A percentile compares a stretch with the other conserved stretches of the same genome.
phyloP scores from a whole-genome alignment of 345 rosid genomes.

The Arabis alpina region DNA sequence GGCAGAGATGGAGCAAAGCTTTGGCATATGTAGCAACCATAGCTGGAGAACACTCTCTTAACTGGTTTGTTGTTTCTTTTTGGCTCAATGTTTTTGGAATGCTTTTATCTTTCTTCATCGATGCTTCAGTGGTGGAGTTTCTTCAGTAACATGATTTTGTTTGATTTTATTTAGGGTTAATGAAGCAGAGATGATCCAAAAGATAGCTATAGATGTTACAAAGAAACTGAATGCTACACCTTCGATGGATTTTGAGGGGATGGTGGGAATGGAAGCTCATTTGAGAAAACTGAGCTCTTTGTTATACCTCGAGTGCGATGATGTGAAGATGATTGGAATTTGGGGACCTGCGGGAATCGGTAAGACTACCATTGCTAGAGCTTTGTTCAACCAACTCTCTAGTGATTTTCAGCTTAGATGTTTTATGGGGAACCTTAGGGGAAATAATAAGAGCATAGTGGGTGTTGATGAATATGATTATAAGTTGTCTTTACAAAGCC shows the following conservation, averaged over 20 bases:
- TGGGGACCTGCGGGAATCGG: slow-evolving; percentile 18
- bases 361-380: slow-evolving; percentile 6
- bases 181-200: neutral
- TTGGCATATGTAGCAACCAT: too few species aligned
- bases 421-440: neutral
- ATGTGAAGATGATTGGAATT: slow-evolving; percentile 20
- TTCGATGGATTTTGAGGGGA: neutral
- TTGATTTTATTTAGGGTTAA: neutral
- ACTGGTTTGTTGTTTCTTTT: too few species aligned
- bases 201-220: neutral
- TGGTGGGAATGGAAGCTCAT: slow-evolving; percentile 18
- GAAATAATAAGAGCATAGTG: too few species aligned
- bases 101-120: too few species aligned
- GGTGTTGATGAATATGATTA: too few species aligned
- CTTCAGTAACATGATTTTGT: too few species aligned
- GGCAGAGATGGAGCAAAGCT: too few species aligned
- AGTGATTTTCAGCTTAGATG: neutral
- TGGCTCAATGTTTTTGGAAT: too few species aligned
- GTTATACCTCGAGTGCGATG: neutral
- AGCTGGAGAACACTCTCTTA: too few species aligned
- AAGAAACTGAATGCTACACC: neutral
- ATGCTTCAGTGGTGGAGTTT: too few species aligned
- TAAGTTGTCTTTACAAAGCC: too few species aligned
- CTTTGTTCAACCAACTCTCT: neutral
- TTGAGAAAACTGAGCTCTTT: neutral